These are phyloP conservation scores for Xylaria sp. DNA, from an alignment of 2,329 filamentous ascomycete species.

Conservation along the genomic window DNA sequence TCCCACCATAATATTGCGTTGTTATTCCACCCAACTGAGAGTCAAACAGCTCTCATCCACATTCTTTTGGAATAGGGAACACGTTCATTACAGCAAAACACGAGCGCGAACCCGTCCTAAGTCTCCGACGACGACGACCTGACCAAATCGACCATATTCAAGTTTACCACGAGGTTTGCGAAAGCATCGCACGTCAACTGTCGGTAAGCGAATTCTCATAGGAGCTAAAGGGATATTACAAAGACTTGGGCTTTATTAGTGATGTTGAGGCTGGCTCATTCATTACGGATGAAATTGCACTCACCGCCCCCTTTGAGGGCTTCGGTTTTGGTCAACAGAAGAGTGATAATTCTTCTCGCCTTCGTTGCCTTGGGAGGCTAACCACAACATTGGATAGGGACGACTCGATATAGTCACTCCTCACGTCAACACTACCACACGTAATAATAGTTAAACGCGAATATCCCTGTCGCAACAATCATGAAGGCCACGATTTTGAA, in stretches of 20 bases:
- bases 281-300: slow-evolving; percentile 6
- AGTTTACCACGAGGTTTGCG: background rate
- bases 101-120: slow-evolving; percentile 14
- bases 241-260: background rate
- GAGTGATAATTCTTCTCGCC: background rate
- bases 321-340: background rate
- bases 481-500: slow-evolving; percentile 63
- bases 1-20: slow-evolving; percentile 47
- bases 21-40: slow-evolving; percentile 64
- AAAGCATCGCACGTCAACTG: slow-evolving; percentile 6
- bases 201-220: slow-evolving; percentile 24
- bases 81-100: slow-evolving; percentile 42
- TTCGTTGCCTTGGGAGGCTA: slow-evolving; percentile 14
- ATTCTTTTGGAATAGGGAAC: slow-evolving; percentile 60
- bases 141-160: slow-evolving; percentile 6
- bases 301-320: background rate
- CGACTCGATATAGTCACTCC: slow-evolving; percentile 13
- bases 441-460: slow-evolving; percentile 22
- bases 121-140: slow-evolving; percentile 8
- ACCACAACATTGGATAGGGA: slow-evolving; percentile 12
- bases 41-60: slow-evolving; percentile 63
- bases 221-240: background rate
- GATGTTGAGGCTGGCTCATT: slow-evolving; percentile 1
- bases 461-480: slow-evolving; percentile 36
- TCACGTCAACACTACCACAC: slow-evolving; percentile 14